These are phyloP conservation scores for Epichloe baconii DNA, from an alignment of 2,329 filamentous ascomycete genomes.

Conservation along the genomic window DNA sequence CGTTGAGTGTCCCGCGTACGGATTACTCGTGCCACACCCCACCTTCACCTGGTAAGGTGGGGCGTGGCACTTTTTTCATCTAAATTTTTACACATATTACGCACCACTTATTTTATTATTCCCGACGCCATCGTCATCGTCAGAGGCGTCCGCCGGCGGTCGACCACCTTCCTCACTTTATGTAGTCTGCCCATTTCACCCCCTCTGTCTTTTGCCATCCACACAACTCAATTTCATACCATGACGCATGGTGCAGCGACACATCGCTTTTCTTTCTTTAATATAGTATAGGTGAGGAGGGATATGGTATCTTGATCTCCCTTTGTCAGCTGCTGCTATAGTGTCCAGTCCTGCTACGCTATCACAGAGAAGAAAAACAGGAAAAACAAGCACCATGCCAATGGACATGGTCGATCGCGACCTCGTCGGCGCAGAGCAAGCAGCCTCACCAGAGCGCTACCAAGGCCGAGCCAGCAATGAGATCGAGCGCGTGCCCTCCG, in stretches of 20 bases:
- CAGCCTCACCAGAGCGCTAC: slow-evolving; percentile 32
- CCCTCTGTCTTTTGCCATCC: neutral
- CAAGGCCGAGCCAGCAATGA: slow-evolving; percentile 32
- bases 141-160: neutral
- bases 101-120: neutral
- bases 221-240: neutral
- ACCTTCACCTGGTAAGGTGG: too few relatives aligned
- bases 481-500: slow-evolving; percentile 47
- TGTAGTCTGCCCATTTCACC: neutral
- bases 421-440: slow-evolving; percentile 39
- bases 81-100: too few relatives aligned
- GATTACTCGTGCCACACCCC: too few relatives aligned
- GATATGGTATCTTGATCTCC: too few relatives aligned
- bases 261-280: too few relatives aligned
- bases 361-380: neutral
- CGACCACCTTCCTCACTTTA: neutral
- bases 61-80: too few relatives aligned
- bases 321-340: too few relatives aligned
- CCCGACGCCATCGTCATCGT: neutral
- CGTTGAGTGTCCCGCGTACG: too few relatives aligned
- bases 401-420: slow-evolving; percentile 43
- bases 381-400: slow-evolving; percentile 15
- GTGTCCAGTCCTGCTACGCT: neutral
- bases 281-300: neutral
- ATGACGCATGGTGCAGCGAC: too few relatives aligned